Percentiles rank a stretch among this genome's conserved stretches.
These are phyloP conservation scores for Podospora tetraspora DNA, from an alignment of 495 filamentous ascomycete species.

Conservation along the genomic window DNA sequence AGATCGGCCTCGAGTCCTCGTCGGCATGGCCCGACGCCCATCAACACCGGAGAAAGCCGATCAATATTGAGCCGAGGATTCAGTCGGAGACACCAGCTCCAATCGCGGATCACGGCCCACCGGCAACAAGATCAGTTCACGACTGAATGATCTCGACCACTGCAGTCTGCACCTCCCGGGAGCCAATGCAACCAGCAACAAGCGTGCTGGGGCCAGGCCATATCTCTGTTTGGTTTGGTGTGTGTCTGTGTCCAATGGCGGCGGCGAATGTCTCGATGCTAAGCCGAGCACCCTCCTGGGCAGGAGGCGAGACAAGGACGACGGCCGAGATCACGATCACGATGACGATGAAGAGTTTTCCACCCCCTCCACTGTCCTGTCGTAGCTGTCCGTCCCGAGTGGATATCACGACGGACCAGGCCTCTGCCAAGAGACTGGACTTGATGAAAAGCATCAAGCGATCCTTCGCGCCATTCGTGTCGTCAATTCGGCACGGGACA, in stretches of 20 bases:
- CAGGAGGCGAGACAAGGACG: background rate
- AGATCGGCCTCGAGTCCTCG: background rate
- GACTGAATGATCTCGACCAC: background rate
- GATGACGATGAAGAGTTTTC: background rate
- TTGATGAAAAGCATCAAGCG: background rate
- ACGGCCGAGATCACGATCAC: background rate
- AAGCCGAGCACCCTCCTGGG: constrained; percentile 6
- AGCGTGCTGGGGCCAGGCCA: background rate
- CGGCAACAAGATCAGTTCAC: background rate
- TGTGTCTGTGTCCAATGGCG: constrained; percentile 1
- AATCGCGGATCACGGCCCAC: background rate
- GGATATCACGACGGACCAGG: background rate
- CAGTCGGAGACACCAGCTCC: background rate
- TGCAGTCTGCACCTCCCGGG: background rate
- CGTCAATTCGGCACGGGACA: background rate
- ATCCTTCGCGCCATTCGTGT: too few species aligned
- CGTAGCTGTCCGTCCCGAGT: background rate
- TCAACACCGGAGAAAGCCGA: background rate
- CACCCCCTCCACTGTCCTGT: background rate
- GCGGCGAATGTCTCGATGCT: background rate
- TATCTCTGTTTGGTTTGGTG: too few species aligned
- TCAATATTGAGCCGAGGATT: background rate
- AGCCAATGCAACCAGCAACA: background rate
- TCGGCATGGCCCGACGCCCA: background rate
- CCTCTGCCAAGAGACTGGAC: background rate